Percentiles rank a stretch among this genome's conserved stretches.
These are phyloP conservation scores for Moniliella sp. DNA, from an alignment of 1,284 basidiomycete genomes.

Conservation along the genomic window DNA sequence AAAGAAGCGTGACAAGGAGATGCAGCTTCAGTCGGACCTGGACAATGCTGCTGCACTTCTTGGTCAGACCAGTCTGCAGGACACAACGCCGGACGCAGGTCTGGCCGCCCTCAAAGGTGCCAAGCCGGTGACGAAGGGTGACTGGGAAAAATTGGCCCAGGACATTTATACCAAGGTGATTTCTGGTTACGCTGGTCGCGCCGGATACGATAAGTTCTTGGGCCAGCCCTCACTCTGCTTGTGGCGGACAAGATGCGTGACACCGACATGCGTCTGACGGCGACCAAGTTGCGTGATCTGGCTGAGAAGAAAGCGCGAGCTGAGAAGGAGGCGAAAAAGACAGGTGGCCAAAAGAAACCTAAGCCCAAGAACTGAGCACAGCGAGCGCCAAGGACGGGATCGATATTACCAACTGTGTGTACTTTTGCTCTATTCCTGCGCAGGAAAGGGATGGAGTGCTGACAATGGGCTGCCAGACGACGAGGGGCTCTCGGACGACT, in stretches of 20 bases:
- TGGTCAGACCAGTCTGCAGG: too few species aligned
- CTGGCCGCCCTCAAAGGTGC: too few species aligned
- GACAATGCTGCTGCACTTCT: slow-evolving; percentile 27
- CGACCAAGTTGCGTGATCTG: slow-evolving; percentile 17
- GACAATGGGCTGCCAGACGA: too few species aligned
- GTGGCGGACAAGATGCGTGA: slow-evolving; percentile 15
- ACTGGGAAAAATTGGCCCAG: slow-evolving; percentile 20
- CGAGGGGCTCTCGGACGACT: too few species aligned
- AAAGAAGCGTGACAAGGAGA: slow-evolving; percentile 13
- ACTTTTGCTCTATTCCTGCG: too few species aligned
- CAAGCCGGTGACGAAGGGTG: slow-evolving; percentile 22
- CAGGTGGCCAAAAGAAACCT: slow-evolving; percentile 10
- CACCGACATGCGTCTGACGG: slow-evolving; percentile 21
- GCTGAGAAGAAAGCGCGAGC: slow-evolving; percentile 22
- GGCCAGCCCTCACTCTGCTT: slow-evolving; percentile 10
- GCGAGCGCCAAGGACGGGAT: slow-evolving; percentile 18
- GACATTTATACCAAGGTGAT: slow-evolving; percentile 13
- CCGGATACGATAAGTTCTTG: slow-evolving; percentile 27
- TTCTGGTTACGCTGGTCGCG: slow-evolving; percentile 12
- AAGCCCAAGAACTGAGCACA: slow-evolving; percentile 25
- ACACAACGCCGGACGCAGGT: too few species aligned
- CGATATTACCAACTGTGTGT: background rate
- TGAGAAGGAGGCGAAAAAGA: slow-evolving; percentile 25
- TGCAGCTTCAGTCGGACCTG: slow-evolving; percentile 23
- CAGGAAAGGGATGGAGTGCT: too few species aligned